These are phyloP conservation scores for Mycena floridula DNA, from an alignment of 768 basidiomycete species.

Conservation along the genomic window DNA sequence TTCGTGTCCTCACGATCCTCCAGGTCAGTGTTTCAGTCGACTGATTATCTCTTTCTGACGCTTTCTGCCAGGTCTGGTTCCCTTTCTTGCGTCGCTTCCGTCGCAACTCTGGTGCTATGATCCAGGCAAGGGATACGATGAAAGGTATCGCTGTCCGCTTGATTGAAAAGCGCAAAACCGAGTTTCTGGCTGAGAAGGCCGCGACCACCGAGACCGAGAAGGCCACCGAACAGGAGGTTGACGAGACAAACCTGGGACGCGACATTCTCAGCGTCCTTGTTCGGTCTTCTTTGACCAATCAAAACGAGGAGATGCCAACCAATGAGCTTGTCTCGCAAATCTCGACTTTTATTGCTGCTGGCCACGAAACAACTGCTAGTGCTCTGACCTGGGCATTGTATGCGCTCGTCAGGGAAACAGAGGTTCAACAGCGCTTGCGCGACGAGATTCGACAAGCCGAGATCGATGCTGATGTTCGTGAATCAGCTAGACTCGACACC, in stretches of 20 bases:
- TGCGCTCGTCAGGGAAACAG: slow-evolving; percentile 31
- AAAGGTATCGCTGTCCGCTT: slow-evolving; percentile 47
- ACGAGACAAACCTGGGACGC: slow-evolving; percentile 13
- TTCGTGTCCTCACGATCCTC: slow-evolving; percentile 46
- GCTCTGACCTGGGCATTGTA: slow-evolving; percentile 62
- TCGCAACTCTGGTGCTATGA: slow-evolving; percentile 37
- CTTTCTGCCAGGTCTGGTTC: not conserved
- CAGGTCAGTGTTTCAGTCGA: slow-evolving; percentile 56
- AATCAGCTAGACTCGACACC: too few relatives aligned
- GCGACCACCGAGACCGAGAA: slow-evolving; percentile 12
- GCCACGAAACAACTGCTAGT: slow-evolving; percentile 57
- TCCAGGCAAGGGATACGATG: slow-evolving; percentile 39
- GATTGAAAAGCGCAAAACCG: slow-evolving; percentile 42
- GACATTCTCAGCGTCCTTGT: not conserved
- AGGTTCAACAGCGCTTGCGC: not conserved
- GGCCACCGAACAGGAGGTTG: slow-evolving; percentile 22
- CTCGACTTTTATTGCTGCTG: slow-evolving; percentile 57
- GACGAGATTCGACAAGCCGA: not conserved
- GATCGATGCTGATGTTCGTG: not conserved
- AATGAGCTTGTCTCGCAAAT: slow-evolving; percentile 60
- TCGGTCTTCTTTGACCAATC: not conserved
- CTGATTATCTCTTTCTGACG: slow-evolving; percentile 35
- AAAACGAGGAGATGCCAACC: slow-evolving; percentile 51
- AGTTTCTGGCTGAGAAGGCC: slow-evolving; percentile 22
- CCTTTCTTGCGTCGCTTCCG: slow-evolving; percentile 25